A percentile compares a stretch with the other conserved stretches of the same genome.
phyloP scores from a whole-genome alignment of 306 rosid genomes.

The Quercus cerris region DNA sequence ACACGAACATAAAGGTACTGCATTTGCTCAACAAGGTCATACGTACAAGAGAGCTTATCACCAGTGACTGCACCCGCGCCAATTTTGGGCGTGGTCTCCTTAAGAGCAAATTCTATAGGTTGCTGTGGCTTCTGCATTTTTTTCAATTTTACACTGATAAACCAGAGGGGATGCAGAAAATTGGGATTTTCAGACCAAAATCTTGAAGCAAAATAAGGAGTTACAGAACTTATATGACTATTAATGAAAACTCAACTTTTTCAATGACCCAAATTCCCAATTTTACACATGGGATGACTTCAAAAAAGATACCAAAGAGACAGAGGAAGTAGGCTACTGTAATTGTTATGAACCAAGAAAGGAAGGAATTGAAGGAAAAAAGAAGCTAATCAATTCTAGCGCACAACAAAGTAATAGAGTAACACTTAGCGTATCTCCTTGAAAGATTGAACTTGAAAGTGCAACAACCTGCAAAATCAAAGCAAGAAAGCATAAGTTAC shows the following conservation, averaged over 20 bases:
- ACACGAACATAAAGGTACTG: slow-evolving; percentile 80
- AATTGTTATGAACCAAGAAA: background rate
- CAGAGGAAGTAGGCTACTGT: background rate
- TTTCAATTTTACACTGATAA: slow-evolving; percentile 12
- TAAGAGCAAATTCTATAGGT: slow-evolving; percentile 68
- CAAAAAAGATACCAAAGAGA: background rate
- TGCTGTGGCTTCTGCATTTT: slow-evolving; percentile 75
- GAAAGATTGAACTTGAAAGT: slow-evolving; percentile 3
- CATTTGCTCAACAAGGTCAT: slow-evolving; percentile 95
- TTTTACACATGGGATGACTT: background rate
- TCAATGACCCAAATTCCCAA: background rate
- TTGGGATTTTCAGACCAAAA: background rate
- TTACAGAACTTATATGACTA: background rate
- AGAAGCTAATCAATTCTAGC: slow-evolving; percentile 2
- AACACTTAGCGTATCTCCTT: background rate
- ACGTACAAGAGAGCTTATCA: slow-evolving; percentile 81
- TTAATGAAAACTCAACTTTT: background rate
- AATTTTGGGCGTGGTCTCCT: slow-evolving; percentile 83
- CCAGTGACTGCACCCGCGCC: slow-evolving; percentile 55
- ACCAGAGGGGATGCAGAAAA: slow-evolving; percentile 11
- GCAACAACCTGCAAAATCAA: slow-evolving; percentile 24
- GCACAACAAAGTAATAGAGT: background rate
- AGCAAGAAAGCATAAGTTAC: slow-evolving; percentile 4
- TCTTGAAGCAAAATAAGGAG: background rate
- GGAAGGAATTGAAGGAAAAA: background rate